Evolutionary conservation across 140 eudicot species (phyloP).

Genomic region (Stevia rebaudiana): DNA sequence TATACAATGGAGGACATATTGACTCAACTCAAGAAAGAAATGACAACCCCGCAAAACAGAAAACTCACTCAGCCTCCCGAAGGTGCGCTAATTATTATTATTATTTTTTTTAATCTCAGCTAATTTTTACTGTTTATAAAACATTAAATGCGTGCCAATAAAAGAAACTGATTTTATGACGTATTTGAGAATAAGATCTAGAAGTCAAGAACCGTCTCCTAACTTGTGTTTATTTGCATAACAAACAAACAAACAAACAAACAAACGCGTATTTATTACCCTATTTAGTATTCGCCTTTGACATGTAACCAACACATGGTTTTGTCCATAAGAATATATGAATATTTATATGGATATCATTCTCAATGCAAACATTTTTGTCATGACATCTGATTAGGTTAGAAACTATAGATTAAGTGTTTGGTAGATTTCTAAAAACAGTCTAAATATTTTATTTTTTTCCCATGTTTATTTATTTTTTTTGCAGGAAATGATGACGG

Average conservation of each 20-base stretch:
- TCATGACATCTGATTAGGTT: neutral
- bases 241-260: neutral
- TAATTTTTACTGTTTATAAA: neutral
- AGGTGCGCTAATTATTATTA: constrained; percentile 39
- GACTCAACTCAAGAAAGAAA: constrained; percentile 61
- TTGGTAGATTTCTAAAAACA: neutral
- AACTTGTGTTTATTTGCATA: neutral
- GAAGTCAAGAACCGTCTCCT: neutral
- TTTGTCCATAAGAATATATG: neutral
- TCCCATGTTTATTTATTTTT: neutral
- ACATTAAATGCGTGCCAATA: neutral
- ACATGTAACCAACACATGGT: constrained; percentile 15
- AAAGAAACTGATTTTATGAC: neutral
- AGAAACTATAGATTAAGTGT: neutral
- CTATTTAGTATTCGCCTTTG: neutral
- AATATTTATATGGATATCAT: neutral
- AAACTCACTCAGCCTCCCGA: constrained; percentile 72
- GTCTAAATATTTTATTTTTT: neutral
- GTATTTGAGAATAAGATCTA: constrained; percentile 9
- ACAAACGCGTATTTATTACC: too few species aligned
- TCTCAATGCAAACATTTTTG: neutral
- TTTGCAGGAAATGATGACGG: constrained; percentile 64
- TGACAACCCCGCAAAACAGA: constrained; percentile 64
- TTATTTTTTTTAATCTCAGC: neutral
- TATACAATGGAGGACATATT: constrained; percentile 73